These are phyloP conservation scores for Backusella sp. DNA, from an alignment of 192 early-diverging fungal genomes.

Conservation along the genomic window DNA sequence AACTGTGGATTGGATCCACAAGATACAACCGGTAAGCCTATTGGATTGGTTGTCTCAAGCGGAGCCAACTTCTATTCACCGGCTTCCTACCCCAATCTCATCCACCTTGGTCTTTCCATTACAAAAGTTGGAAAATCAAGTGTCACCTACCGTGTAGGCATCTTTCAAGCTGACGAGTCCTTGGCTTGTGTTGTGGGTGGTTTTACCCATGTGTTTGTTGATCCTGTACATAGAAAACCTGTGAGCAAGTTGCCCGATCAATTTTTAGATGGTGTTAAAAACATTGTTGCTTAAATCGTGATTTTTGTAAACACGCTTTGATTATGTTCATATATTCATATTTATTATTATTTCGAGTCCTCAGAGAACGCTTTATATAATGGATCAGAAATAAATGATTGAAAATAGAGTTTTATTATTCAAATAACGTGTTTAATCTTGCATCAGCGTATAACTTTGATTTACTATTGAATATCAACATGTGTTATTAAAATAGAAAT, in stretches of 20 bases:
- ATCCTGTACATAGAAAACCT: slow-evolving; percentile 38
- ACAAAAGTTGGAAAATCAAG: slow-evolving; percentile 47
- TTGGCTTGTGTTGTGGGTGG: slow-evolving; percentile 40
- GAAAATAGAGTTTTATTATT: neutral
- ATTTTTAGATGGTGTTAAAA: slow-evolving; percentile 17
- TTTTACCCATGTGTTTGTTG: slow-evolving; percentile 54
- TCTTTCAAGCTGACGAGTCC: slow-evolving; percentile 44
- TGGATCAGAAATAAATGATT: neutral
- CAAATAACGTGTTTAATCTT: neutral
- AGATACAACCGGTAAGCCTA: slow-evolving; percentile 26
- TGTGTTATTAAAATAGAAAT: no score
- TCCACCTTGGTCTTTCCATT: slow-evolving; percentile 48
- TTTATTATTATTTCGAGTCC: neutral
- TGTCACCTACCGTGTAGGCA: slow-evolving; percentile 53
- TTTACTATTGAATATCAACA: neutral
- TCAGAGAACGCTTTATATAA: neutral
- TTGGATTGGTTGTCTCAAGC: slow-evolving; percentile 47
- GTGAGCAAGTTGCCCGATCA: slow-evolving; percentile 22
- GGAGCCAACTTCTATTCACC: slow-evolving; percentile 41
- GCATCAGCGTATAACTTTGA: neutral
- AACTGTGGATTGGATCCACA: slow-evolving; percentile 42
- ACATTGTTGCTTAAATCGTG: neutral
- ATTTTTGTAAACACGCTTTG: neutral
- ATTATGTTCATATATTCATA: neutral
- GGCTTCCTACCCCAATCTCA: slow-evolving; percentile 47